Evolutionary conservation across 2,329 filamentous ascomycete species (phyloP), one percentile per base, ranked within the genome.

Genomic region (Thielaviopsis populi): DNA sequence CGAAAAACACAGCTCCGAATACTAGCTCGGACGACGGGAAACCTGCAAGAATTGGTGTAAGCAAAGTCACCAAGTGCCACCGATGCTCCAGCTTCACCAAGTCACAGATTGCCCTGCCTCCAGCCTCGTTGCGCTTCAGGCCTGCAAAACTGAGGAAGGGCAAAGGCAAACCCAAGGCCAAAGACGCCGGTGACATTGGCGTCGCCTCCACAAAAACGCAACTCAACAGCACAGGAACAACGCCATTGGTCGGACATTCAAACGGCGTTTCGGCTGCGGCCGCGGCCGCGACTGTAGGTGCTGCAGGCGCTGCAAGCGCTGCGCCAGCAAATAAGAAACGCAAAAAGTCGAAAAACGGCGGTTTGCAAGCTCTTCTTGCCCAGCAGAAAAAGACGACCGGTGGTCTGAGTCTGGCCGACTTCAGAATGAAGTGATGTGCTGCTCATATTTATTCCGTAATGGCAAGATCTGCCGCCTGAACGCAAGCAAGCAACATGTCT

Each of bases 271-370:
- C 30, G 17, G 17, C 48, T n/a, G 8, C 50, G 17, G 17, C 17
- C 22, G 19, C 59, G 37, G 46, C 17, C 17, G 15, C 40, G 1
- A 1, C 4, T 37, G 8, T 8, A 8, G n/a, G n/a, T n/a, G n/a
- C n/a, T n/a, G n/a, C n/a, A n/a, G n/a, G n/a, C n/a, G 8, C 33
- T 37, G 33, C 5, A 37, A 8, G 33, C 33, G 8, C 33, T 4
- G 33, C 65, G 10, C 27, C 81, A 7, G 82, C 74, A 73, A 85
- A 81, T 74, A 85, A 83, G 73, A 86, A 85, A 74, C 77, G 83
- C 60, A 81, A 84, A 40, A 87, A 84, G 73, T 80, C 75, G 66
- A 77, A 83, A 66, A 88, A 86, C 72, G 80, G 82, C 41, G 83
- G 83, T 0, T 74, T 88, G n/a, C 82, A 86, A 70, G 83, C 84